Percentiles rank a stretch among this genome's conserved stretches.
These are phyloP conservation scores for Scheffersomyces lignosus DNA, from an alignment of 805 yeast species.

Conservation along the genomic window DNA sequence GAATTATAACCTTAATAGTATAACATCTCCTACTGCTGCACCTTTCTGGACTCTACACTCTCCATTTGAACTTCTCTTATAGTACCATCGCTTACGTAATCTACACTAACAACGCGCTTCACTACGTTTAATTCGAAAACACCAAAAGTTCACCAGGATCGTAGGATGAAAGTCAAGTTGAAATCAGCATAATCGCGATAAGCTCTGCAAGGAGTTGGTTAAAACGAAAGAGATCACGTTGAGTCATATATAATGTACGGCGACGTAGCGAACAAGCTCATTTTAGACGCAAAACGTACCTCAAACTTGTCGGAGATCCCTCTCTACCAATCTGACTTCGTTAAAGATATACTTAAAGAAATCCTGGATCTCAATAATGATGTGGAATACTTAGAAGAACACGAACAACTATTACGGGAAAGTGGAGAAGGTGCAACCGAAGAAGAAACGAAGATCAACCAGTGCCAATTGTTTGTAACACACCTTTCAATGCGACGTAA, in stretches of 20 bases:
- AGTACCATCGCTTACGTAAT: too few relatives aligned
- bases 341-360: constrained; percentile 71
- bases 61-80: too few relatives aligned
- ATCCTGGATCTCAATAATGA: constrained; percentile 60
- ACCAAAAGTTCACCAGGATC: too few relatives aligned
- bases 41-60: too few relatives aligned
- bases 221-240: too few relatives aligned
- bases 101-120: too few relatives aligned
- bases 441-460: constrained; percentile 48
- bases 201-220: too few relatives aligned
- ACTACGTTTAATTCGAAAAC: too few relatives aligned
- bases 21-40: too few relatives aligned
- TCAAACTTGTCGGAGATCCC: constrained; percentile 65
- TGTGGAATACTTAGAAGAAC: constrained; percentile 47
- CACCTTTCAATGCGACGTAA: constrained; percentile 81
- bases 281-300: constrained; percentile 81
- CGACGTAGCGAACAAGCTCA: constrained; percentile 79
- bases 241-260: constrained; percentile 82
- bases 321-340: constrained; percentile 67
- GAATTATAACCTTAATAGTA: too few relatives aligned
- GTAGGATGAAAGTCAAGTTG: too few relatives aligned
- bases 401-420: constrained; percentile 19
- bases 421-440: constrained; percentile 20
- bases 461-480: constrained; percentile 67
- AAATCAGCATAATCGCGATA: too few relatives aligned